Evolutionary conservation across 2,329 filamentous ascomycete species (phyloP), one percentile per base, ranked within the genome.

Genomic region (Kalmusia sp.): DNA sequence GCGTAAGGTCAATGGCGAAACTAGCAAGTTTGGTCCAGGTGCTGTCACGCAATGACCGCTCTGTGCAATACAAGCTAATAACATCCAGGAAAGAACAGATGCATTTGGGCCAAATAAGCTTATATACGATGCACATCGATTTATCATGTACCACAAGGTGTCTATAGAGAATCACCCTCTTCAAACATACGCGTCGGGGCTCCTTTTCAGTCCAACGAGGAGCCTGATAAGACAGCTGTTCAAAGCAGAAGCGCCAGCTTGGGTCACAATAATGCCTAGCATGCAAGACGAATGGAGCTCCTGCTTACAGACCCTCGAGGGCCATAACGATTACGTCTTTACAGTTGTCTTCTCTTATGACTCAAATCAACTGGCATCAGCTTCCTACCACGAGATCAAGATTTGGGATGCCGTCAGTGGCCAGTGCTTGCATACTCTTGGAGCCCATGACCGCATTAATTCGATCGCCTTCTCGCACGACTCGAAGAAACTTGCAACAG

Each of bases 401-500:
- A n/a, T n/a, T n/a, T n/a, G n/a, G n/a, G n/a, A n/a, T n/a, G n/a
- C n/a, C n/a, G n/a, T n/a, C n/a, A n/a, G n/a, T n/a, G n/a, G n/a
- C n/a, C n/a, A n/a, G n/a, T n/a, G n/a, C n/a, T n/a, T n/a, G n/a
- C n/a, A n/a, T n/a, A n/a, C n/a, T n/a, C n/a, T n/a, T n/a, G n/a
- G n/a, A n/a, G n/a, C n/a, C n/a, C n/a, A n/a, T n/a, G n/a, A n/a
- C n/a, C n/a, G n/a, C n/a, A n/a, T n/a, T n/a, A n/a, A 0, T 2
- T 49, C 38, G 1, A 96, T 97, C 7, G 38, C 47, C 38, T 50
- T 64, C 28, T 54, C 40, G 47, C 25, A 48, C 22, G 9, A 39
- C 45, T 38, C 33, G 33, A 38, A 19, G 0, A n/a, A 12, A 14
- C 14, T 48, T 1, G 45, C 22, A 4, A 38, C 22, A 3, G 6